Conservation (phyloP, 2,329 filamentous ascomycete genomes). For the Penicillium verrucosum region DNA sequence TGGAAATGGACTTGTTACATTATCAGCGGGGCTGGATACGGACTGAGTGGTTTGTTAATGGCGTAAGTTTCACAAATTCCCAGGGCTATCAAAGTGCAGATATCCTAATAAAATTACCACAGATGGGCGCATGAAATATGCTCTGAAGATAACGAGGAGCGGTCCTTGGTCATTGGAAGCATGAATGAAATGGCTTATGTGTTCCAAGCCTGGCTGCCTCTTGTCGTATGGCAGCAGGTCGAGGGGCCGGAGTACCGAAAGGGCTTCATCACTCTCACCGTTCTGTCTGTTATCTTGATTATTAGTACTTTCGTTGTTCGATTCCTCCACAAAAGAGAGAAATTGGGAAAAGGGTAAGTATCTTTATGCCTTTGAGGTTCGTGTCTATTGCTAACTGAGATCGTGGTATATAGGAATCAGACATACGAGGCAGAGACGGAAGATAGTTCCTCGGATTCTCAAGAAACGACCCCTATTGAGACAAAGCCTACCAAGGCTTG, state of each 20-base stretch:
- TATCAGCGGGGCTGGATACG: slow-evolving; percentile 49
- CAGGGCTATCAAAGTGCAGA: background rate
- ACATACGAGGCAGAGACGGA: background rate
- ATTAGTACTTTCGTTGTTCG: slow-evolving; percentile 48
- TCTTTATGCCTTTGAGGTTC: background rate
- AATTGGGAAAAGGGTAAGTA: background rate
- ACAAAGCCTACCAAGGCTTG: slow-evolving; percentile 1
- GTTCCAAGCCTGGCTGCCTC: slow-evolving; percentile 66
- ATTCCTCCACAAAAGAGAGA: slow-evolving; percentile 10
- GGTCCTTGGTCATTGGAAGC: slow-evolving; percentile 60
- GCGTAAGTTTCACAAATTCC: slow-evolving; percentile 37
- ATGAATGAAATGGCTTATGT: slow-evolving; percentile 72
- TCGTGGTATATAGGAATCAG: background rate
- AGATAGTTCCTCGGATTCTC: slow-evolving; percentile 1
- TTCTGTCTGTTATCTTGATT: slow-evolving; percentile 52
- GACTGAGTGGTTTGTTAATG: slow-evolving; percentile 50
- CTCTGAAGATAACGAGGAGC: slow-evolving; percentile 59
- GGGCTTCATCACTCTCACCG: slow-evolving; percentile 57
- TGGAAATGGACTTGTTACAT: slow-evolving; percentile 66
- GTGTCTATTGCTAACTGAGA: background rate
- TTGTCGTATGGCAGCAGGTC: slow-evolving; percentile 63
- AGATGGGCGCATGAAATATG: slow-evolving; percentile 57
- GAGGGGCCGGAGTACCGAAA: slow-evolving; percentile 60
- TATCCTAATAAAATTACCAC: slow-evolving; percentile 6
- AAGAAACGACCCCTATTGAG: background rate